Base-by-base conservation (phyloP, 371 early-diverging fungal genomes). In the Lichtheimia ornata region DNA sequence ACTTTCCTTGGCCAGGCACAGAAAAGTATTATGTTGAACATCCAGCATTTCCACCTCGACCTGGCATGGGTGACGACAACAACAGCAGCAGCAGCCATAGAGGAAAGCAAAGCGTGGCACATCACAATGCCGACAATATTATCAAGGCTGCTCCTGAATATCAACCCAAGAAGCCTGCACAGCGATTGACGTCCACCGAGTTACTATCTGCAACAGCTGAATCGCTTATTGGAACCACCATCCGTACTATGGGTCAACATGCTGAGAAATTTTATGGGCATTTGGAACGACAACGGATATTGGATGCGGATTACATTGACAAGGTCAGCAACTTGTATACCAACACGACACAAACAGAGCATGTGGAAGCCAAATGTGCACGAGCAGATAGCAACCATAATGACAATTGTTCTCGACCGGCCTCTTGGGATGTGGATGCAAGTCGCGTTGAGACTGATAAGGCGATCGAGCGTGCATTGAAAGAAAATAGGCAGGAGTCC, bases 1-100 rank as follows among this genome's bases (percentile, higher is more conserved):
- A 35, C 2, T 71, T 57, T 30, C 66, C 69, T 2, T 81, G 81
- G 81, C 62, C 70, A 45, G 72, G 73, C 3, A 60, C 66, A 27
- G 64, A 61, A 22, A 74, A 72, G 35, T 74, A 69, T 24, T 61
- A 56, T 49, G 64, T 57, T 14, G 52, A 60, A 14, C 35, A 35
- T 35, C 43, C 40, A 14, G 41, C 3, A 13, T 18, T 9, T 14
- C 40, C 20, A 5, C 55, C 15, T 53, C 45, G 47, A 25, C 24
- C 42, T 35, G 35, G 35, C 9, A 9, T 11, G 9, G 11, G 35
- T 35, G 35, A 35, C 9, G 35, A 35, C 35, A 35, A 35, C 35
- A 35, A 58, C 69, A 17, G 64, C 61, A 5, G 35, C 69, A 17
- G 62, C 61, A 5, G 35, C 35, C 35, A 35, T 35, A 35, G 35